Conservation (phyloP, 805 yeast species). For the Maudiozyma barnettii region DNA sequence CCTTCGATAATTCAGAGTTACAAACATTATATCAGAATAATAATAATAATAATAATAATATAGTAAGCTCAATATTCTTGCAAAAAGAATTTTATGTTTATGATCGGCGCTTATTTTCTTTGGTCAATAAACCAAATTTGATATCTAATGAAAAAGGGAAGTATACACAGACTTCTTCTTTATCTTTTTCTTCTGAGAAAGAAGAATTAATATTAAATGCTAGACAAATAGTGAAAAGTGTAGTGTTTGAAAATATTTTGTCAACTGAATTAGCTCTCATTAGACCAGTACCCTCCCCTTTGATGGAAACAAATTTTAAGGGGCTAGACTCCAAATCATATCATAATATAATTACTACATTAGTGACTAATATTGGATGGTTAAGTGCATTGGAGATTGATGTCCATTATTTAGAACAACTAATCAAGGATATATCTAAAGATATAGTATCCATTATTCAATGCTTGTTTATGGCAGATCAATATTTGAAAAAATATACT, state of each 20-base stretch:
- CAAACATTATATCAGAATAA: background rate
- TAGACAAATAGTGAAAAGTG: background rate
- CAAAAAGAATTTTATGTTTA: slow-evolving; percentile 44
- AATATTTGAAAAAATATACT: slow-evolving; percentile 41
- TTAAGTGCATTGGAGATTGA: slow-evolving; percentile 38
- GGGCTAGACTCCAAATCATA: background rate
- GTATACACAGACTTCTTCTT: too few species aligned
- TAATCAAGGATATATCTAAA: slow-evolving; percentile 20
- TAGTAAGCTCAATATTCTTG: slow-evolving; percentile 4
- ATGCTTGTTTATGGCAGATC: slow-evolving; percentile 38
- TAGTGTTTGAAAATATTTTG: background rate
- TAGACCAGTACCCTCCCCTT: slow-evolving; percentile 27
- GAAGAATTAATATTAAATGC: background rate
- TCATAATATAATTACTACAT: slow-evolving; percentile 25
- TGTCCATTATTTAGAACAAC: slow-evolving; percentile 27
- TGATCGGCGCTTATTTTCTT: slow-evolving; percentile 50
- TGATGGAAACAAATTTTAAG: background rate
- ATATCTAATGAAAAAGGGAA: background rate
- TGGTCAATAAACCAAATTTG: slow-evolving; percentile 16
- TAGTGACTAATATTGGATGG: slow-evolving; percentile 46
- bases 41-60: background rate
- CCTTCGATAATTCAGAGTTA: background rate
- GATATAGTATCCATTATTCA: slow-evolving; percentile 37
- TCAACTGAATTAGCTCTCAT: slow-evolving; percentile 6
- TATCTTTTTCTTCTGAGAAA: background rate